Conservation (phyloP, 106 monocot genomes). For the Narthecium ossifragum region DNA sequence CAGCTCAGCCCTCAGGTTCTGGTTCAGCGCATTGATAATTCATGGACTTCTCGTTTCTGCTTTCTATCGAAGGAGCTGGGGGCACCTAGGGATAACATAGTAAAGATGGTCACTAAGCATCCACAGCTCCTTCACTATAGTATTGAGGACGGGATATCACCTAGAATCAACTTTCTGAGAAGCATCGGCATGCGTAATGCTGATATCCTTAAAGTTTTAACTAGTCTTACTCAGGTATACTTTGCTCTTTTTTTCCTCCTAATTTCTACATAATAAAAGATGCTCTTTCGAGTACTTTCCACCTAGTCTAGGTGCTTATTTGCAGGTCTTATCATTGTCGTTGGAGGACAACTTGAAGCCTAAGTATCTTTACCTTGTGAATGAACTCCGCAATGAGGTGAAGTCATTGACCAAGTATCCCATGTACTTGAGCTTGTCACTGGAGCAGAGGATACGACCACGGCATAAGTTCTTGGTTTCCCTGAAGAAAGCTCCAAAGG, state of each 20-base stretch:
- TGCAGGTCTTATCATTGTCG: constrained; percentile 84
- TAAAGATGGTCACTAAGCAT: constrained; percentile 95
- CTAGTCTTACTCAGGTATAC: constrained; percentile 81
- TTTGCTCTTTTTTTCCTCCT: neutral
- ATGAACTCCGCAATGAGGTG: constrained; percentile 90
- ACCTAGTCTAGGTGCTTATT: too few relatives aligned
- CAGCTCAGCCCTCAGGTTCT: constrained; percentile 94
- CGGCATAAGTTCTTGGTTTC: constrained; percentile 83
- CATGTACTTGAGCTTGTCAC: constrained; percentile 87
- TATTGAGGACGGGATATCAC: constrained; percentile 91
- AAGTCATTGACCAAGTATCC: constrained; percentile 86
- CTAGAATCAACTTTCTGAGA: constrained; percentile 91
- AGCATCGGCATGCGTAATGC: constrained; percentile 85
- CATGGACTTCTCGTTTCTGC: constrained; percentile 65
- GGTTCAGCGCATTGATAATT: constrained; percentile 75
- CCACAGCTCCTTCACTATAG: constrained; percentile 98
- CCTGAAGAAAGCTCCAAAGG: constrained; percentile 86
- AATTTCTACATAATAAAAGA: too few relatives aligned
- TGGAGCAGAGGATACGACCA: constrained; percentile 91
- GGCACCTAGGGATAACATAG: constrained; percentile 79
- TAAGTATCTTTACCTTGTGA: constrained; percentile 90
- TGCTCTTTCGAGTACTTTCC: too few relatives aligned
- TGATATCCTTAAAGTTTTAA: constrained; percentile 89
- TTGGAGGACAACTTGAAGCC: constrained; percentile 86
- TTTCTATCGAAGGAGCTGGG: constrained; percentile 89